A percentile compares a stretch with the other conserved stretches of the same genome.
These are phyloP conservation scores for Xylariaceae sp. DNA, from an alignment of 2,329 filamentous ascomycete genomes.

Conservation along the genomic window DNA sequence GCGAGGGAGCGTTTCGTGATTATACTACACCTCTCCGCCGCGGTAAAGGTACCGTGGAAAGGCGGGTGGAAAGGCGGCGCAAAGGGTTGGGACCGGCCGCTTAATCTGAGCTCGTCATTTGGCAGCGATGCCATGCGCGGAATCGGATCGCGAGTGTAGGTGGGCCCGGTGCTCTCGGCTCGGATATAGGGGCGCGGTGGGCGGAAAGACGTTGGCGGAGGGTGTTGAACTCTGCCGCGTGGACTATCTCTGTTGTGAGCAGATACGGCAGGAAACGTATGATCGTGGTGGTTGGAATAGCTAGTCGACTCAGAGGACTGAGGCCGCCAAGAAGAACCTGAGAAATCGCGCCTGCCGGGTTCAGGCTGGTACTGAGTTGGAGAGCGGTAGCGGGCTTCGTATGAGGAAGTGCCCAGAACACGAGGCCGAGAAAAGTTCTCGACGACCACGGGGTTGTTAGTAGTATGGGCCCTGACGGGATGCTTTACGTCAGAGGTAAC, in stretches of 20 bases:
- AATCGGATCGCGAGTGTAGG: constrained; percentile 34
- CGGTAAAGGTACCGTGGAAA: constrained; percentile 49
- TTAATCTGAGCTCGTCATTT: constrained; percentile 50
- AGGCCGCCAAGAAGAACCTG: constrained; percentile 35
- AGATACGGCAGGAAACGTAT: constrained; percentile 42
- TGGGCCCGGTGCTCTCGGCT: constrained; percentile 37
- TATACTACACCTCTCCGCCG: constrained; percentile 81
- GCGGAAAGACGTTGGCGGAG: constrained; percentile 25
- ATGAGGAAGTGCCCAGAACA: constrained; percentile 42
- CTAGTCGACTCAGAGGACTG: constrained; percentile 43
- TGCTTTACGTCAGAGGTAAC: constrained; percentile 24
- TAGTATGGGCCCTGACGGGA: constrained; percentile 26
- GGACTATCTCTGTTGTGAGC: constrained; percentile 28
- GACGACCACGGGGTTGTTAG: constrained; percentile 36
- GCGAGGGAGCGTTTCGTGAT: constrained; percentile 69
- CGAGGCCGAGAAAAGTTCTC: constrained; percentile 58
- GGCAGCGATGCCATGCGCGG: constrained; percentile 42
- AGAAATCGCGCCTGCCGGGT: constrained; percentile 21
- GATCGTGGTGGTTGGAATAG: constrained; percentile 44
- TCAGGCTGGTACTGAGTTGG: constrained; percentile 27
- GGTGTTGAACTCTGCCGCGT: constrained; percentile 27
- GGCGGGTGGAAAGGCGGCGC: constrained; percentile 51
- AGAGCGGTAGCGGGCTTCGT: constrained; percentile 32
- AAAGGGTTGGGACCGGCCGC: constrained; percentile 52
- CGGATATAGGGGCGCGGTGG: constrained; percentile 31